Base-by-base conservation (phyloP, 2,329 filamentous ascomycete genomes). In the Cytospora paraplurivora region DNA sequence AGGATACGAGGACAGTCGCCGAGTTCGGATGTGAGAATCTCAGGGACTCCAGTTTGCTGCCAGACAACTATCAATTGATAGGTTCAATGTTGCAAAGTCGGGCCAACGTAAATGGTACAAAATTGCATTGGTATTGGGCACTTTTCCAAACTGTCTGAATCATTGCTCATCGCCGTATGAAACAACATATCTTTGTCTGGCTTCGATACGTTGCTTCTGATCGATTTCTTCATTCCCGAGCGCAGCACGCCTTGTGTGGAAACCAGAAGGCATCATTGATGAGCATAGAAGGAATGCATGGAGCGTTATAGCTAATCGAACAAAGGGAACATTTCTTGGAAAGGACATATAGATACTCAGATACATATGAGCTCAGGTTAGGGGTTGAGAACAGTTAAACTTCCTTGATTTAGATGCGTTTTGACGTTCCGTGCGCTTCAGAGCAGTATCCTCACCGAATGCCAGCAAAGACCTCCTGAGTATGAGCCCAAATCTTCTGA, bases 401-500 rank as follows among this genome's bases (percentile, higher is more conserved):
- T 27, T n/a, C 3, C 7, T 4, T 41, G 13, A 15, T 27, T 17
- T 12, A 8, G 7, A n/a, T 5, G 4, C 32, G 11, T 35, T n/a
- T 19, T 10, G n/a, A 11, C 12, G n/a, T 19, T n/a, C 11, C n/a
- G 3, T 8, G 11, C 37, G 12, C 10, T 47, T 7, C 13, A 19
- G 21, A 1, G 15, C 13, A 34, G n/a, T 12, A 5, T 13, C 2
- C 13, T 56, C 15, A 47, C 27, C 7, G 37, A 34, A 56, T 34
- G 10, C 54, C n/a, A 44, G 47, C 35, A 47, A 61, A 61, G 1
- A 54, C 37, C 17, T 44, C 37, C 50, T 61, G 58, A 4, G 58
- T 54, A 19, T 52, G 50, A 34, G 33, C 27, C 58, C 58, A 61
- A 15, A 61, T 13, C 50, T 41, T 61, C 15, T 54, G 44, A 15